Percentiles rank a stretch among this genome's conserved stretches.
phyloP scores from a whole-genome alignment of 2,329 filamentous ascomycete genomes.

The Penicillium sp. region DNA sequence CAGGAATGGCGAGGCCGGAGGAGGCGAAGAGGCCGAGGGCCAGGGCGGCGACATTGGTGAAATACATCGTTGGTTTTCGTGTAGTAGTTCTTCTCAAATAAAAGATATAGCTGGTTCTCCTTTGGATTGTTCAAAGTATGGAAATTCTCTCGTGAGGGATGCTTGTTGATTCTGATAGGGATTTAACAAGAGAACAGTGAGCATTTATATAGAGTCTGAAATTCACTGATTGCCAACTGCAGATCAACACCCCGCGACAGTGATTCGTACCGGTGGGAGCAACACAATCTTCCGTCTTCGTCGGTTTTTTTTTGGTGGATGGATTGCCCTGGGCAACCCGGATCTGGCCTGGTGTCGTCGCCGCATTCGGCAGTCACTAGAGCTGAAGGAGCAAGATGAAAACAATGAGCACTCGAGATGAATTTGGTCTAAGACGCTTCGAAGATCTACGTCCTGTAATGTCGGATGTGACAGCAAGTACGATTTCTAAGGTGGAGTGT shows the following conservation, averaged over 20 bases:
- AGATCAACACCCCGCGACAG: conserved; percentile 1
- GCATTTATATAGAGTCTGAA: neutral
- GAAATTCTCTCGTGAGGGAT: neutral
- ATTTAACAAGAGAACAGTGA: neutral
- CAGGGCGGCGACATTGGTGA: conserved; percentile 15
- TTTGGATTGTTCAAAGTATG: neutral
- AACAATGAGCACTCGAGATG: neutral
- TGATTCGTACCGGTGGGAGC: conserved; percentile 3
- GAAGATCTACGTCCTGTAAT: neutral
- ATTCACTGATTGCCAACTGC: neutral
- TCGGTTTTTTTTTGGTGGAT: neutral
- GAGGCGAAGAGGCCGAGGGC: conserved; percentile 18
- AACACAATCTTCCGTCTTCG: conserved; percentile 4
- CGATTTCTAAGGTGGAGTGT: neutral
- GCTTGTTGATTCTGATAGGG: neutral
- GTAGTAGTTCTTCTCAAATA: neutral
- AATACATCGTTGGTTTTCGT: conserved; percentile 20
- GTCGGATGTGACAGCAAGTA: neutral
- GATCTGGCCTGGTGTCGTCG: neutral
- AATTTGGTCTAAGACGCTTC: neutral
- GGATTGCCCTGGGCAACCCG: neutral
- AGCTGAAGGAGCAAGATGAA: neutral
- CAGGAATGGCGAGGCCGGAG: conserved; percentile 12
- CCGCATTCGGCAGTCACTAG: neutral
- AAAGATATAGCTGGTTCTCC: neutral